Base-by-base conservation (phyloP, 208 protist species). In the Crithidia bombi region DNA sequence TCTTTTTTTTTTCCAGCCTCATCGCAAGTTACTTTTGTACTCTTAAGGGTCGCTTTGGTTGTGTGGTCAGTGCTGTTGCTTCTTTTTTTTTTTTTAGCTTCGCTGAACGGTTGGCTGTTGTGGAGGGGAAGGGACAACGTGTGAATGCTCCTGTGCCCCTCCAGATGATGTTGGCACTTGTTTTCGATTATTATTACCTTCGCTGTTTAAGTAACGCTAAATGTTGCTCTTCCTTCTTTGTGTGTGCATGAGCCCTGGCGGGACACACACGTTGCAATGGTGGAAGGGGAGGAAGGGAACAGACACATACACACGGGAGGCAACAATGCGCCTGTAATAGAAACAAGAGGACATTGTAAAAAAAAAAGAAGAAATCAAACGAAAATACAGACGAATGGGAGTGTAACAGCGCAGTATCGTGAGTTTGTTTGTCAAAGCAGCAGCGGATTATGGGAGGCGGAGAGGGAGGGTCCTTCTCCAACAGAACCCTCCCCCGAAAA, bases 121-220 rank as follows among this genome's bases (percentile, higher is more conserved):
- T n/a, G n/a, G 5, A 12, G 43, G 15, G 5, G 15, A 17, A 7
- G 25, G 3, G 5, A 25, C 25, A 32, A 15, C 25, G 25, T 25
- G 3, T 52, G 3, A 32, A 6, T 52, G 19, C 7, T 17, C 15
- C 7, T 52, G 23, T 52, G 43, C 43, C 11, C 4, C 5, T 6
- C 15, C 9, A 6, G 10, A 23, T n/a, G 47, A 6, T 52, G 14
- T 30, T 52, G 23, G 15, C 23, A 30, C 23, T 30, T 30, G 17
- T 52, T 50, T 50, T 21, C 15, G 7, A 6, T 50, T 50, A 7
- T 50, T 50, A n/a, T 50, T 50, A 25, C 52, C 32, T 39, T 39
- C 33, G 33, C 52, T 39, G 52, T 58, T 46, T 61, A 61, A 61
- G 55, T 61, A 61, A 61, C 36, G 36, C 55, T 43, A 43, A 61